phyloP scores from a whole-genome alignment of 805 yeast genomes.

The Starmerella roubikii region DNA sequence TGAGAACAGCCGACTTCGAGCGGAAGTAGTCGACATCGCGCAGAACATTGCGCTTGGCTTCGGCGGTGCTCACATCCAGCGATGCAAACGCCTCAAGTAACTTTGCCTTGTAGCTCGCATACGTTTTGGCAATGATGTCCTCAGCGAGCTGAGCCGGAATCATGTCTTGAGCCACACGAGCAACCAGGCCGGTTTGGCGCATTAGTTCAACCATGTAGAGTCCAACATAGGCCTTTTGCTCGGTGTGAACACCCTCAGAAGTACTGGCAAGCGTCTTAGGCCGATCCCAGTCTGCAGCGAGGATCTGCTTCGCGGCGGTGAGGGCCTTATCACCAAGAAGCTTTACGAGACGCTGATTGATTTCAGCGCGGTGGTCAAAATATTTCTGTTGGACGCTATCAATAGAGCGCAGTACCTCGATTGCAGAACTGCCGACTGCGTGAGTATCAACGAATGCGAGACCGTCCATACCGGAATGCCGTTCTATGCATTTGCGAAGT shows the following conservation, averaged over 20 bases:
- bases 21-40: conserved; percentile 51
- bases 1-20: conserved; percentile 43
- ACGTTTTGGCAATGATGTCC: conserved; percentile 26
- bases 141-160: conserved; percentile 29
- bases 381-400: conserved; percentile 32
- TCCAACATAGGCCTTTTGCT: conserved; percentile 33
- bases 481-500: conserved; percentile 24
- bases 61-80: conserved; percentile 23
- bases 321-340: conserved; percentile 54
- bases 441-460: not conserved
- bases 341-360: conserved; percentile 49
- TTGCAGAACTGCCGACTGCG: not conserved
- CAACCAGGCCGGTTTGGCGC: conserved; percentile 52
- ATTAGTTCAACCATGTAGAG: conserved; percentile 52
- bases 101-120: conserved; percentile 42
- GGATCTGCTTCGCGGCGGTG: conserved; percentile 37
- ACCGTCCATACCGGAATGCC: conserved; percentile 17
- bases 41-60: conserved; percentile 37
- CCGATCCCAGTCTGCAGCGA: conserved; percentile 37
- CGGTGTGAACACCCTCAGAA: not conserved
- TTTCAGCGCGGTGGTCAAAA: conserved; percentile 49
- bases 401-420: conserved; percentile 21
- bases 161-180: conserved; percentile 45
- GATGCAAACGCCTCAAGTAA: conserved; percentile 41
- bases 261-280: conserved; percentile 13